phyloP scores from a whole-genome alignment of 495 filamentous ascomycete species.

The Aspergillus nanangensis region DNA sequence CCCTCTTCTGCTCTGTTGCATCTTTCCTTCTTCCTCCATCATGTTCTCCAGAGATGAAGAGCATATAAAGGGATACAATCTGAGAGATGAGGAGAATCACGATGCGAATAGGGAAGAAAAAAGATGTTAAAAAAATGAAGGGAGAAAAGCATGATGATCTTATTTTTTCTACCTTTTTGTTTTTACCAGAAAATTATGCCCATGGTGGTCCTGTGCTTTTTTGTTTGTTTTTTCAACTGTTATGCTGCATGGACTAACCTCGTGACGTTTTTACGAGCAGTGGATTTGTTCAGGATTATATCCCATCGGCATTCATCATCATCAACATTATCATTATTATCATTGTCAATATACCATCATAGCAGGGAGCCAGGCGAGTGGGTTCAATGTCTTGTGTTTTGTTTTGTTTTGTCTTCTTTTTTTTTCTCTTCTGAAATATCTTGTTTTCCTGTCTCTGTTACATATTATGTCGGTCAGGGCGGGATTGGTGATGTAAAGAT shows the following conservation, averaged over 20 bases:
- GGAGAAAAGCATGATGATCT: not conserved
- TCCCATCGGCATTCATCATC: conserved; percentile 19
- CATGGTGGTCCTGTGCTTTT: not conserved
- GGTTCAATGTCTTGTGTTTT: conserved; percentile 17
- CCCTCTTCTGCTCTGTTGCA: not conserved
- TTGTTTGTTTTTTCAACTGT: conserved; percentile 1
- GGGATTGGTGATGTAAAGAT: conserved; percentile 15
- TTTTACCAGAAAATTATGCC: not conserved
- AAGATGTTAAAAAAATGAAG: no score
- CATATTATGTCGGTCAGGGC: conserved; percentile 12
- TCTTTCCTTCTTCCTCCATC: not conserved
- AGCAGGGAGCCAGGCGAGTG: conserved; percentile 28
- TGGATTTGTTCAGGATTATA: conserved; percentile 17
- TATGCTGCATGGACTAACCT: conserved; percentile 3
- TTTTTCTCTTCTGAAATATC: conserved; percentile 5
- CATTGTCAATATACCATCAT: conserved; percentile 27
- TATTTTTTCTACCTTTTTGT: not conserved
- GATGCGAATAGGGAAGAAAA: no score
- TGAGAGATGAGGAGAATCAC: not conserved
- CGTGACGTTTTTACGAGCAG: conserved; percentile 9
- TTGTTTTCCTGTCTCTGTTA: conserved; percentile 15
- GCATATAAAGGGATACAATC: not conserved
- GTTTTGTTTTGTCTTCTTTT: conserved; percentile 11
- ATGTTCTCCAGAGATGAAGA: not conserved
- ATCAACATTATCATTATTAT: conserved; percentile 16